phyloP scores from a whole-genome alignment of 2,329 filamentous ascomycete species.

The Monosporascus ibericus region DNA sequence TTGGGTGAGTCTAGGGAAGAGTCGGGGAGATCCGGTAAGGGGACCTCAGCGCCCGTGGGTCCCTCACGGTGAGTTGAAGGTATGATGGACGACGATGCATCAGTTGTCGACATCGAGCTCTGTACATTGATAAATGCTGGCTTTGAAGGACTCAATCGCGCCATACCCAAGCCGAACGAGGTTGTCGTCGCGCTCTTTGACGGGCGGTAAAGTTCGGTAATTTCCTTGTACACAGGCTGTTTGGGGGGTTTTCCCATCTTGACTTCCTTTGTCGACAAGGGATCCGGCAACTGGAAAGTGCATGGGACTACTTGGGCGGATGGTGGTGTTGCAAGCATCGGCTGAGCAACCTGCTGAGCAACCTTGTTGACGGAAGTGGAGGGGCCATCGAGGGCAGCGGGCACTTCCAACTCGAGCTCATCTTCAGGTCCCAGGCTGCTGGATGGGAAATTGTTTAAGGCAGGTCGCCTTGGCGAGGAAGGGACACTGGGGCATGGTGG shows the following conservation, averaged over 20 bases:
- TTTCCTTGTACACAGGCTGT: conserved; percentile 7
- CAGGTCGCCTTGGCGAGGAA: conserved; percentile 2
- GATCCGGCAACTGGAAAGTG: conserved; percentile 18
- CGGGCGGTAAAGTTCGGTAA: conserved; percentile 13
- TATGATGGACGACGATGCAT: conserved; percentile 20
- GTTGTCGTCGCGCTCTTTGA: conserved; percentile 3
- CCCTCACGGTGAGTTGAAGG: conserved; percentile 17
- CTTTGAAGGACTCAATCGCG: neutral
- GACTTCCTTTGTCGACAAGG: neutral
- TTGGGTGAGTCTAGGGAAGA: neutral
- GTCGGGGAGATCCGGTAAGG: neutral
- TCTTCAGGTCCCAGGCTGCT: conserved; percentile 24
- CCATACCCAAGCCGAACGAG: conserved; percentile 1
- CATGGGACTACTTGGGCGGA: conserved; percentile 27
- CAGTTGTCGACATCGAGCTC: conserved; percentile 11
- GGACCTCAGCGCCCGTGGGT: neutral
- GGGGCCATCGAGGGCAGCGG: conserved; percentile 15
- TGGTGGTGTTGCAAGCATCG: conserved; percentile 22
- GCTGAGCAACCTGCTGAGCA: conserved; percentile 10
- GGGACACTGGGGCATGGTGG: conserved; percentile 12
- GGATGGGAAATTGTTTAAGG: conserved; percentile 11
- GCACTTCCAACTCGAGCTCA: conserved; percentile 26
- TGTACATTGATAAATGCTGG: conserved; percentile 1
- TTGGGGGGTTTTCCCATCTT: conserved; percentile 1
- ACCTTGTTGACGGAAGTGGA: conserved; percentile 17